Evolutionary conservation across 2,329 filamentous ascomycete genomes (phyloP).

Genomic region (Fusarium vanettenii): DNA sequence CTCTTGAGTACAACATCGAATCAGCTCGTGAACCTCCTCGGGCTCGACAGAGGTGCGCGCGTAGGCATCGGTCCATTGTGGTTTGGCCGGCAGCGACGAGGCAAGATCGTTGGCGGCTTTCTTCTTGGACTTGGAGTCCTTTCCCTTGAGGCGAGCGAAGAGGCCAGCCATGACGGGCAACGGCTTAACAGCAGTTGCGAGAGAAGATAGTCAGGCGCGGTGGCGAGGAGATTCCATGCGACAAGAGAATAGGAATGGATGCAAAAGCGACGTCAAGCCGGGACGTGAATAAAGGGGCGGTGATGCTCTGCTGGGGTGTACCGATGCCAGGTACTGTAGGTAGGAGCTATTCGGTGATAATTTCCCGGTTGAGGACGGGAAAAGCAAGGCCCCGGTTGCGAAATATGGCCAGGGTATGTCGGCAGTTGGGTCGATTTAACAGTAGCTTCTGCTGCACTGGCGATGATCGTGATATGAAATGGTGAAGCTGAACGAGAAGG

Average conservation of each 20-base stretch:
- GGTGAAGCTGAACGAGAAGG: slow-evolving; percentile 8
- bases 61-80: slow-evolving; percentile 90
- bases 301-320: slow-evolving; percentile 14
- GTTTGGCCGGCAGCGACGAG: slow-evolving; percentile 71
- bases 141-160: slow-evolving; percentile 77
- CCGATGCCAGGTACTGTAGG: not conserved
- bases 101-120: slow-evolving; percentile 68
- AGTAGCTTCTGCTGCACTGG: slow-evolving; percentile 7
- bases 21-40: slow-evolving; percentile 89
- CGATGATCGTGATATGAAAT: slow-evolving; percentile 9
- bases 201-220: slow-evolving; percentile 14
- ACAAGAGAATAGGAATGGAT: slow-evolving; percentile 6
- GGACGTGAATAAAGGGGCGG: slow-evolving; percentile 32
- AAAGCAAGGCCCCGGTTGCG: slow-evolving; percentile 23
- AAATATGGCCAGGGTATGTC: slow-evolving; percentile 14
- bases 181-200: slow-evolving; percentile 18
- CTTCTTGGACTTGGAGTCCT: slow-evolving; percentile 75
- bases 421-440: not conserved
- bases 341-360: slow-evolving; percentile 20
- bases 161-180: slow-evolving; percentile 64
- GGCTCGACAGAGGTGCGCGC: slow-evolving; percentile 83
- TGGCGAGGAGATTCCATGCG: slow-evolving; percentile 24
- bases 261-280: slow-evolving; percentile 23
- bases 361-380: slow-evolving; percentile 27
- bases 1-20: slow-evolving; percentile 87